Percentiles rank a stretch among this genome's conserved stretches.
These are phyloP conservation scores for Kurtzmaniella natalensis DNA, from an alignment of 1,139 yeast species.

Conservation along the genomic window DNA sequence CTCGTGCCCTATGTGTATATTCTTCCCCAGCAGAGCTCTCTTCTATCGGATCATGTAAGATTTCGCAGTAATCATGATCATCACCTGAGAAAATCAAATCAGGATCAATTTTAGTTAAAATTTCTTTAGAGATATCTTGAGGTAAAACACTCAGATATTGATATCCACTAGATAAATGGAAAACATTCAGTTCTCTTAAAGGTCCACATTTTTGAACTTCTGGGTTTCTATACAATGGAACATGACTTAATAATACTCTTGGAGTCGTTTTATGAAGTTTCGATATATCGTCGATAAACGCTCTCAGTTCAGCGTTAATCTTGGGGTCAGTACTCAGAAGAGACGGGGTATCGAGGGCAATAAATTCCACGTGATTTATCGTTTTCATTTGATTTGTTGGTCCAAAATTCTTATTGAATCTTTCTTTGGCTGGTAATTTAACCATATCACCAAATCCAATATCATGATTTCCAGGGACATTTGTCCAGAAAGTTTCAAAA, in stretches of 20 bases:
- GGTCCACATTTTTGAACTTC: conserved; percentile 37
- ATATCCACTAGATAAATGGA: conserved; percentile 32
- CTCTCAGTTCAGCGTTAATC: conserved; percentile 24
- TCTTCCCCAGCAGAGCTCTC: conserved; percentile 5
- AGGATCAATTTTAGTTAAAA: conserved; percentile 33
- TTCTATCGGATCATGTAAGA: conserved; percentile 25
- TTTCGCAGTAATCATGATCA: conserved; percentile 55
- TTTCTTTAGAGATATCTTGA: conserved; percentile 19
- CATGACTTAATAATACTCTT: conserved; percentile 42
- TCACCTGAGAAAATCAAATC: conserved; percentile 46
- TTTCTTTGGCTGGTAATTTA: conserved; percentile 26
- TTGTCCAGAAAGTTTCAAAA: conserved; percentile 26
- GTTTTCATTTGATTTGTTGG: conserved; percentile 26
- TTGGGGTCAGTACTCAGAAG: conserved; percentile 28
- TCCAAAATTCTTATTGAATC: conserved; percentile 42
- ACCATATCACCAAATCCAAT: conserved; percentile 53
- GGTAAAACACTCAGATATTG: conserved; percentile 51
- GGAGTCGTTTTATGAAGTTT: conserved; percentile 19
- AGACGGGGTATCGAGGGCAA: conserved; percentile 43
- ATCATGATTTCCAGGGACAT: conserved; percentile 56
- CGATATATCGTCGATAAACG: conserved; percentile 24
- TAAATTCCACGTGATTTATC: conserved; percentile 40
- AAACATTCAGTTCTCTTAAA: conserved; percentile 33
- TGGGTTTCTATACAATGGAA: conserved; percentile 44
- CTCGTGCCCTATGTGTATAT: conserved; percentile 20